These are phyloP conservation scores for Skeletonema marinoi DNA, from an alignment of 108 stramenopile species.

Conservation along the genomic window DNA sequence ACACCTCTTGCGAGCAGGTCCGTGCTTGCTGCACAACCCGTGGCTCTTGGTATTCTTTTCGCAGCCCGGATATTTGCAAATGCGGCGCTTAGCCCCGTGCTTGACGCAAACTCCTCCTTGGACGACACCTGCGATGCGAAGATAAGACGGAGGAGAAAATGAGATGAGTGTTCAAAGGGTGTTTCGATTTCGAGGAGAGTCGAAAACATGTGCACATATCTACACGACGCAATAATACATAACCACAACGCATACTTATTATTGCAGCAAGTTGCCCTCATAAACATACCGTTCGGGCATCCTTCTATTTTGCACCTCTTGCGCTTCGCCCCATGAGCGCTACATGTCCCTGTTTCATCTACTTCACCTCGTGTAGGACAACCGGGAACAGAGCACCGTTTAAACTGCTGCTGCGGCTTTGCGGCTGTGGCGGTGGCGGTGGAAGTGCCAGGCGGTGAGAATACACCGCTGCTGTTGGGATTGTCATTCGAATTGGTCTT, in stretches of 20 bases:
- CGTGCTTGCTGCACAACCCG: not conserved
- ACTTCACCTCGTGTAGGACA: not conserved
- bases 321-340: not conserved
- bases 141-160: not conserved
- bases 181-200: too few species aligned
- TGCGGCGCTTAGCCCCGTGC: conserved; percentile 29
- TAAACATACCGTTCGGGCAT: not conserved
- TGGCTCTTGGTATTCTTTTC: conserved; percentile 5
- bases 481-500: too few species aligned
- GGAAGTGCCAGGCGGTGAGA: too few species aligned
- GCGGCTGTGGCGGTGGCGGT: too few species aligned
- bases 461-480: too few species aligned
- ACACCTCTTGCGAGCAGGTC: conserved; percentile 25
- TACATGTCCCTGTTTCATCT: not conserved
- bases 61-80: conserved; percentile 19
- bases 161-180: not conserved
- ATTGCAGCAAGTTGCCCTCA: too few species aligned
- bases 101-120: conserved; percentile 31
- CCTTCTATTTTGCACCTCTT: not conserved
- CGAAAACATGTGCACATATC: too few species aligned
- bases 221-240: too few species aligned
- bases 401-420: not conserved
- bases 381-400: not conserved
- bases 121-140: conserved; percentile 1
- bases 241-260: too few species aligned